These are phyloP conservation scores for Fusarium gaditjirri DNA, from an alignment of 2,329 filamentous ascomycete genomes.

Conservation along the genomic window DNA sequence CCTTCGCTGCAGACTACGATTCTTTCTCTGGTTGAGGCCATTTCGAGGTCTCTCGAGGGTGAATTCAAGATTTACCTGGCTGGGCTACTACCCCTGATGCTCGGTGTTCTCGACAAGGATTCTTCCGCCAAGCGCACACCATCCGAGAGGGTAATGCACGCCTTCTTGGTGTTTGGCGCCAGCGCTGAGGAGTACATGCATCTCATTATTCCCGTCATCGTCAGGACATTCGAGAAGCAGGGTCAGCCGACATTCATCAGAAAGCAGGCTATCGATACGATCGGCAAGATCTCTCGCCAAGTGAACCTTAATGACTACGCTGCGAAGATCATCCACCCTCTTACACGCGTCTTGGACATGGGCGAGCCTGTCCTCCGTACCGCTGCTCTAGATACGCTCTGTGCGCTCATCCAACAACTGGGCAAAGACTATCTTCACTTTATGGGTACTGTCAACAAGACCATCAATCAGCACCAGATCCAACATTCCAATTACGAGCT, in stretches of 20 bases:
- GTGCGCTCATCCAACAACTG: conserved; percentile 93
- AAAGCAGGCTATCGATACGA: conserved; percentile 91
- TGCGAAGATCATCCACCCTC: conserved; percentile 93
- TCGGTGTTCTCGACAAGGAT: conserved; percentile 92
- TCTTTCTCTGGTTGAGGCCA: conserved; percentile 89
- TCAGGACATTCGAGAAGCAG: conserved; percentile 91
- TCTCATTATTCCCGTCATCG: conserved; percentile 94
- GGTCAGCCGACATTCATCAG: conserved; percentile 82
- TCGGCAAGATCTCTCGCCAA: conserved; percentile 92
- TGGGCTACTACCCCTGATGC: conserved; percentile 88
- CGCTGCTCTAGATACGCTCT: conserved; percentile 91
- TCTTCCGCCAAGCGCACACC: conserved; percentile 77
- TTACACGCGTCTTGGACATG: conserved; percentile 82
- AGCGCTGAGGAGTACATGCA: conserved; percentile 99
- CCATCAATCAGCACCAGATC: conserved; percentile 80
- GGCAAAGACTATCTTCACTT: conserved; percentile 97
- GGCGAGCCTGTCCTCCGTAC: conserved; percentile 79
- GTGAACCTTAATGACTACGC: conserved; percentile 98
- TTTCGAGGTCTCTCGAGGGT: conserved; percentile 91
- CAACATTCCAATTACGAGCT: conserved; percentile 92
- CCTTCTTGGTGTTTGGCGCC: conserved; percentile 94
- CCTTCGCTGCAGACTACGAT: conserved; percentile 90
- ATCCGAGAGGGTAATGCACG: conserved; percentile 91
- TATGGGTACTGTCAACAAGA: conserved; percentile 91
- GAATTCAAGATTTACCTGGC: conserved; percentile 98